Percentiles rank a stretch among this genome's conserved stretches.
These are phyloP conservation scores for Trichoderma erinaceum DNA, from an alignment of 495 filamentous ascomycete species.

Conservation along the genomic window DNA sequence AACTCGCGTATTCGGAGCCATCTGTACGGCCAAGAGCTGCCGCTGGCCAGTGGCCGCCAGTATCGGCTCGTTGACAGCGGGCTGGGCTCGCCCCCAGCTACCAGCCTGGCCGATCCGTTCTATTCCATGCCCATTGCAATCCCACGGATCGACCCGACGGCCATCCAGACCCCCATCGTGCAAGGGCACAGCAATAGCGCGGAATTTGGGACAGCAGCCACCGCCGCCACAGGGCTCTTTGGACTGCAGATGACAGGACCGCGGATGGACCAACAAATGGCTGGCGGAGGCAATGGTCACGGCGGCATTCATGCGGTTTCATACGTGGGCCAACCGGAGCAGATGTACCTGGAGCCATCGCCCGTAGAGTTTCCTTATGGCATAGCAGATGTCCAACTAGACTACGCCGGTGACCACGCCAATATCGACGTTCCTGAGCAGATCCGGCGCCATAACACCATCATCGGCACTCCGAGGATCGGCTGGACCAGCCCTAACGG, in stretches of 20 bases:
- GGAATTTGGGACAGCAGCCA: neutral
- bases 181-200: neutral
- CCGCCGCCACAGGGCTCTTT: neutral
- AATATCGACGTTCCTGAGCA: neutral
- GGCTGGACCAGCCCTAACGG: slow-evolving; percentile 2
- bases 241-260: slow-evolving; percentile 11
- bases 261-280: neutral
- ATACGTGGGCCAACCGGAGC: neutral
- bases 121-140: slow-evolving; percentile 7
- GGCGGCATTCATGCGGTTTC: neutral
- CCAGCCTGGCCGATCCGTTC: neutral
- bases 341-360: neutral
- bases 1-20: neutral
- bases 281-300: neutral
- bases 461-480: neutral
- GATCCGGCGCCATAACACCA: neutral
- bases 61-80: slow-evolving; percentile 1
- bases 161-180: neutral
- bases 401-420: neutral
- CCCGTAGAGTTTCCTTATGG: neutral
- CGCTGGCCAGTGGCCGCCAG: slow-evolving; percentile 1
- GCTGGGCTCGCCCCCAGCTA: neutral
- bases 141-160: slow-evolving; percentile 3
- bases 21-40: neutral
- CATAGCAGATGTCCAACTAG: slow-evolving; percentile 7